Base-by-base conservation (phyloP, 208 protist genomes). In the Crithidia sp. region DNA sequence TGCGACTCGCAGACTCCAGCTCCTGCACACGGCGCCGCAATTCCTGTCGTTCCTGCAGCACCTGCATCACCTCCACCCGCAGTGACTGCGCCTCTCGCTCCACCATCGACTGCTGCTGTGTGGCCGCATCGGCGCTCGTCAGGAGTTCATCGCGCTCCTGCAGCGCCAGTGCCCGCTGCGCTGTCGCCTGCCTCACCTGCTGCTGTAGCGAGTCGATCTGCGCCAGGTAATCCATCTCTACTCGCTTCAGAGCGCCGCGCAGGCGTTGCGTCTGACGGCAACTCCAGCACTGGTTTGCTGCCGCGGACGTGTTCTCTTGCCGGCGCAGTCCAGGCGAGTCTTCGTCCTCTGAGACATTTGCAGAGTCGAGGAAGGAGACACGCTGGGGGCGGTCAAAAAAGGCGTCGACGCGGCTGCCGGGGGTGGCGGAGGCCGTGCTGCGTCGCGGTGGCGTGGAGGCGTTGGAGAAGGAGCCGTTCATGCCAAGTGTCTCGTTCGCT, bases 111-210 rank as follows among this genome's bases (percentile, higher is more conserved):
- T 67, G 50, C 53, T 57, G 50, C 39, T 57, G n/a, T 10, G 62
- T 16, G 5, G 66, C 59, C 0, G 17, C 62, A 50, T 79, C 74
- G 39, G 61, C 9, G 45, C 47, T 59, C 8, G 50, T 58, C n/a
- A 79, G 66, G 5, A 79, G 61, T n/a, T 68, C 74, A 41, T 79
- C 70, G 16, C 74, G 74, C 66, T 79, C 74, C 60, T 53, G 61
- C 53, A 69, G 43, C 12, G 74, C 74, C 13, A 65, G 10, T 5
- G 60, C 49, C 12, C 74, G 74, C 54, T 79, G 74, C 12, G 67
- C 61, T 19, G 58, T 57, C 5, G 67, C 74, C 37, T 69, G 59
- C 45, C 64, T 49, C 19, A 79, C 37, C 37, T 74, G 67, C 53
- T 62, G 52, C 44, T 59, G 74, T 44, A 79, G 49, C 8, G 52